Evolutionary conservation across 2,329 filamentous ascomycete species (phyloP).

Genomic region (Fusarium coffeatum): DNA sequence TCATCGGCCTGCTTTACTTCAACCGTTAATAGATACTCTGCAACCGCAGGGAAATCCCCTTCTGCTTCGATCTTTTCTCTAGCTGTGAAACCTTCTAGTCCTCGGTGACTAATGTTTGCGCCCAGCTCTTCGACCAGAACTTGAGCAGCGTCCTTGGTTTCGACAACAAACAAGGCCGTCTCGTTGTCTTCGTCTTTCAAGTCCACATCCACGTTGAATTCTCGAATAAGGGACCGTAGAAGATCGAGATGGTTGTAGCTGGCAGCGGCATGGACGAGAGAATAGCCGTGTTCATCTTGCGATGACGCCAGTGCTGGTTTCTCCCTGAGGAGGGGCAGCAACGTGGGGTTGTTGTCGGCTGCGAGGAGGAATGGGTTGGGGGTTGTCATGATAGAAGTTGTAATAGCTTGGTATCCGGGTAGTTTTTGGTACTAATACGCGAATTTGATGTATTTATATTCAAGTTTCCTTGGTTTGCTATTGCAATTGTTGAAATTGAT

Average conservation of each 20-base stretch:
- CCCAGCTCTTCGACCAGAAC: constrained; percentile 85
- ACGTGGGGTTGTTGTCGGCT: constrained; percentile 79
- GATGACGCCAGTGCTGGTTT: constrained; percentile 80
- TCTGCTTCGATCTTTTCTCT: constrained; percentile 74
- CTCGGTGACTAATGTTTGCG: constrained; percentile 72
- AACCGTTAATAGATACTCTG: constrained; percentile 32
- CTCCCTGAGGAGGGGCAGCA: constrained; percentile 79
- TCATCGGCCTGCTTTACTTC: constrained; percentile 45
- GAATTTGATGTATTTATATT: background rate
- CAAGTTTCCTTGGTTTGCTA: background rate
- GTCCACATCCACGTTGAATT: constrained; percentile 83
- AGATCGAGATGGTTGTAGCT: constrained; percentile 91
- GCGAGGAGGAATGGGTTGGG: constrained; percentile 79
- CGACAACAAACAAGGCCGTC: constrained; percentile 93
- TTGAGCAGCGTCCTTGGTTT: constrained; percentile 81
- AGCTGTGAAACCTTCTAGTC: constrained; percentile 82
- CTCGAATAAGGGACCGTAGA: constrained; percentile 77
- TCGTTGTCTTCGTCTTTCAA: constrained; percentile 91
- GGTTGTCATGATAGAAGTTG: constrained; percentile 19
- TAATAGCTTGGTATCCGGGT: background rate
- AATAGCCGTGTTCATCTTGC: constrained; percentile 94
- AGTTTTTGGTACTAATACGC: background rate
- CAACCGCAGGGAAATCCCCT: constrained; percentile 42
- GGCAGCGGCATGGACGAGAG: constrained; percentile 89
- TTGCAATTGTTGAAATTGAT: background rate